phyloP scores from a whole-genome alignment of 805 yeast genomes.

The Grigorovia jiainica region DNA sequence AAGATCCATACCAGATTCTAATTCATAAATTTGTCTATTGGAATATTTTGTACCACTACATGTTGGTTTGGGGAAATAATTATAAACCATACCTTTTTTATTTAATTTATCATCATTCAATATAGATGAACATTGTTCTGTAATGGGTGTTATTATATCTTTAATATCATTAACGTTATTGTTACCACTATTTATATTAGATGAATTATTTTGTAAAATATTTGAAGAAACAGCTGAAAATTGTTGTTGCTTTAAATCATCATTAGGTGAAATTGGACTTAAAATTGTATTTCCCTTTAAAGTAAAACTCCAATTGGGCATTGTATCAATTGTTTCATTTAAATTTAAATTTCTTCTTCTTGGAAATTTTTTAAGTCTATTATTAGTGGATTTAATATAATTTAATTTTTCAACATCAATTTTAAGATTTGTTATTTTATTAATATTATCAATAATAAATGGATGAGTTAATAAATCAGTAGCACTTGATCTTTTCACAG shows the following conservation, averaged over 20 bases:
- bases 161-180: background rate
- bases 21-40: conserved; percentile 6
- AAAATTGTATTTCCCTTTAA: background rate
- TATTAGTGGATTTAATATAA: conserved; percentile 18
- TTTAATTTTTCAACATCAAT: conserved; percentile 32
- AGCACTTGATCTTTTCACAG: conserved; percentile 56
- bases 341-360: background rate
- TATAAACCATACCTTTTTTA: background rate
- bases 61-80: background rate
- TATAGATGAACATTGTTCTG: background rate
- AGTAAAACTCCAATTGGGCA: background rate
- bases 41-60: background rate
- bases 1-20: conserved; percentile 16
- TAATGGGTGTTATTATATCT: background rate
- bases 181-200: background rate
- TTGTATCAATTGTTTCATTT: background rate
- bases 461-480: conserved; percentile 36
- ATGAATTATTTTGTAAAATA: background rate
- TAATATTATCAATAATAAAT: conserved; percentile 3
- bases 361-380: conserved; percentile 11
- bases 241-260: background rate
- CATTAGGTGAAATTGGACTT: background rate
- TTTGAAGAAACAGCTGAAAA: background rate
- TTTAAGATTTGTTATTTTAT: conserved; percentile 30
- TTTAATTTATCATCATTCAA: background rate